Base-by-base conservation (phyloP, 495 filamentous ascomycete genomes). In the Hypoxylon perforatum region DNA sequence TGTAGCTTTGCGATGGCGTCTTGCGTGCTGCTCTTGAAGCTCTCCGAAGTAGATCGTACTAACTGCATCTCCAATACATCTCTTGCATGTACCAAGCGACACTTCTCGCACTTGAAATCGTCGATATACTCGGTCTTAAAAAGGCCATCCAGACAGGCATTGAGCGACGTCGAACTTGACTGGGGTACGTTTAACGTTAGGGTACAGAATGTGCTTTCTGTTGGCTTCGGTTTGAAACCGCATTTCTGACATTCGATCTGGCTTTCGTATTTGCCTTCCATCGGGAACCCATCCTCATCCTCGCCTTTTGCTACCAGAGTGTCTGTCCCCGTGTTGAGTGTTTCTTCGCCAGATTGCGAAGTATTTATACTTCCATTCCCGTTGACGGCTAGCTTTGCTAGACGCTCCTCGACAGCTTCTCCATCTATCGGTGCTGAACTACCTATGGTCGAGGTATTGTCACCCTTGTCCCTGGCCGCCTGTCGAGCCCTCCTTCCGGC, bases 41-140 rank as follows among this genome's bases (percentile, higher is more conserved):
- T 73, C 47, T 88, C 87, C 0, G 85, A 78, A 3, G 67, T 53
- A 14, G 74, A 79, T 49, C 80, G 82, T 18, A 70, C 51, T 17
- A 75, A 12, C 35, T 82, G 77, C 14, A 70, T 48, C 61, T 79
- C 70, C 18, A 79, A 48, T 14, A 75, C 45, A 1, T 65, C 63
- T 53, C 72, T 71, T 1, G 94, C 93, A 77, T 97, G 90, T 45
- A 90, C 74, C n/a, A 99, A 82, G 10, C 92, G 90, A 61, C 95
- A 99, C 69, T 87, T 91, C 60, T 97, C 95, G 75, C 95, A 99
- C 47, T 90, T 91, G 78, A 94, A 99, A 72, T 97, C 95, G 51
- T 99, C 96, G 51, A 99, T 97, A 71, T 92, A 90, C 70, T 99
- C 95, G 0, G 90, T 92, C 74, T 97, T 97, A 63, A 99, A 88